Evolutionary conservation across 2,329 filamentous ascomycete species (phyloP), one percentile per base, ranked within the genome.

Genomic region (Venturia asperata): DNA sequence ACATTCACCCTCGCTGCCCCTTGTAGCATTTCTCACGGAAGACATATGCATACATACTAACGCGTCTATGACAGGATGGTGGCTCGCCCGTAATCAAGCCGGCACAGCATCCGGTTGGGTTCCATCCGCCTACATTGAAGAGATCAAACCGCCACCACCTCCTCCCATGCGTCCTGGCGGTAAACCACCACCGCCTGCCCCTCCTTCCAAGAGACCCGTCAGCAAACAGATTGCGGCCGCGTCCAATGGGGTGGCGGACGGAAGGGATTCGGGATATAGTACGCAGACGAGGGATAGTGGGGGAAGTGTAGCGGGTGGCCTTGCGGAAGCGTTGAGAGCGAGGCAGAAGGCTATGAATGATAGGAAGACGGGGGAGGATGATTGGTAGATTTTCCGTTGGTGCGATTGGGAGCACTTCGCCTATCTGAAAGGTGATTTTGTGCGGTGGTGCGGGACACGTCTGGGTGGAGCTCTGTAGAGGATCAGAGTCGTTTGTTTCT

Each of bases 81-180:
- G 93, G 93, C 82, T 97, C 60, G 94, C 88, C 68, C 90, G 88
- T 68, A 77, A 37, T 17, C 21, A 79, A 61, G 79, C 85, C 71
- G 81, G 81, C 60, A 81, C 82, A 69, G 85, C 85, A n/a, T 91
- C 94, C 76, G 94, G 92, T 63, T 99, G 94, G 94, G 86, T 94
- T 3, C 94, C 94, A 0, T 90, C 92, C 24, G 91, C 93, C 24
- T 99, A 99, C 72, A 88, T 99, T 10, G 89, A 97, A 77, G 92
- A 97, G 77, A 84, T 89, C 73, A 83, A 82, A 27, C 71, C 82
- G 30, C 83, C 87, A 4, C 80, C 85, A 5, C 82, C 85, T 7
- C 78, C 81, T 17, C 79, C 80, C 24, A 76, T 78, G 77, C 80
- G 1, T 75, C 77, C 17, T 80, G 81, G 65, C 19, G 66, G 61